These are phyloP conservation scores for Skeletonema costatum DNA, from an alignment of 108 stramenopile species.

Conservation along the genomic window DNA sequence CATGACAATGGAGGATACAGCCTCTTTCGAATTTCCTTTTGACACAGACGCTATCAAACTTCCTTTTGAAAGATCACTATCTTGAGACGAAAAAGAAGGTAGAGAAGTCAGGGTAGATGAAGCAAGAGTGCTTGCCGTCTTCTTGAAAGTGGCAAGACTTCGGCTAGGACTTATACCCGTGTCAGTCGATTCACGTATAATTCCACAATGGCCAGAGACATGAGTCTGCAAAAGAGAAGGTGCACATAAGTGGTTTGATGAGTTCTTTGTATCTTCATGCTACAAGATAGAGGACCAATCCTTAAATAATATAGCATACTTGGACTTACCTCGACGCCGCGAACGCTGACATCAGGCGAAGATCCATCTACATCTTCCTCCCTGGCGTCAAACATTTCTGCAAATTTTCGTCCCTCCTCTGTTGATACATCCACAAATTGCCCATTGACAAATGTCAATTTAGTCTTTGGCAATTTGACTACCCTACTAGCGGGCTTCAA, in stretches of 20 bases:
- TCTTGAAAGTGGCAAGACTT: not conserved
- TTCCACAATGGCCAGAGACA: conserved; percentile 8
- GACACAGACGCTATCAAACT: too few relatives aligned
- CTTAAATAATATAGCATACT: not conserved
- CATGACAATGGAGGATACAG: conserved; percentile 27
- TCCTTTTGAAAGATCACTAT: not conserved
- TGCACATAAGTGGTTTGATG: not conserved
- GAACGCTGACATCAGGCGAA: not conserved
- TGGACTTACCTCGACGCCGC: conserved; percentile 13
- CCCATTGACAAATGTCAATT: conserved; percentile 40
- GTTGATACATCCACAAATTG: conserved; percentile 40
- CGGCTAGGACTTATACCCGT: not conserved
- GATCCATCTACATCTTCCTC: conserved; percentile 1
- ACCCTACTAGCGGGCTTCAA: not conserved
- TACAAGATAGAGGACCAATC: not conserved
- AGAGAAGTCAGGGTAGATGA: not conserved
- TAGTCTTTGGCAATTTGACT: conserved; percentile 7
- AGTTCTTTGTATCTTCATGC: not conserved
- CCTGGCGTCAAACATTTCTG: not conserved
- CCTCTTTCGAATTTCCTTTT: not conserved
- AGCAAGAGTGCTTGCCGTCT: not conserved
- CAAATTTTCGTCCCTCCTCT: conserved; percentile 24
- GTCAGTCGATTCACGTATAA: not conserved
- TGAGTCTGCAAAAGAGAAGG: not conserved
- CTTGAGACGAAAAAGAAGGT: not conserved